Base-by-base conservation (phyloP, 495 filamentous ascomycete species). In the Aspergillus steynii region DNA sequence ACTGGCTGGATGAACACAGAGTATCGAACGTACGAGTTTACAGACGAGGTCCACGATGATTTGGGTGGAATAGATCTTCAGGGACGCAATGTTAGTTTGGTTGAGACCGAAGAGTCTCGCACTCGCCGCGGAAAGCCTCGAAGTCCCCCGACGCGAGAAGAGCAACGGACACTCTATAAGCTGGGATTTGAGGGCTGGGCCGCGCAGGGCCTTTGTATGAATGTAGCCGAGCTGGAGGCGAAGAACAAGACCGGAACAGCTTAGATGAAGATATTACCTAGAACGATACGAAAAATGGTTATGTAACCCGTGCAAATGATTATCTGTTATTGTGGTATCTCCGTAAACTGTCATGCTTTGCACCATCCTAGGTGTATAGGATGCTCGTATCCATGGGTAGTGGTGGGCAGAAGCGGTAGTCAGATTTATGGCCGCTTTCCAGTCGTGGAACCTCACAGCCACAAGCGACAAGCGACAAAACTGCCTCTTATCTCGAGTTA, bases 1-100 rank as follows among this genome's bases (percentile, higher is more conserved):
- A 92, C 90, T 0, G 88, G 88, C 20, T 94, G 91, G 91, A 63
- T 59, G 6, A 95, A 96, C 69, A 84, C 85, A 1, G 91, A 95
- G 72, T 86, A 78, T 62, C 83, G 91, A 54, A 83, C 80, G 5
- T 95, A 88, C 67, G 75, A 76, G 45, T 91, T 93, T 69, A 72
- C 66, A 10, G 76, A 83, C 46, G 32, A 55, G 5, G 20, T 45
- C 20, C 72, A 72, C 27, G 69, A 73, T 46, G 79, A 84, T 55
- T 10, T 42, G 10, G 37, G 37, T 4, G 37, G 37, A 3, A 42
- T 42, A 12, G 37, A 42, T 42, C 37, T 42, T 15, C 37, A 42
- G 4, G 37, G 37, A 42, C 37, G 10, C 12, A 77, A 81, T 46
- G 79, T 82, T 25, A 80, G 83, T n/a, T 72, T 85, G 42, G 63